Evolutionary conservation across 495 filamentous ascomycete genomes (phyloP).

Genomic region (Talaromyces adpressus): DNA sequence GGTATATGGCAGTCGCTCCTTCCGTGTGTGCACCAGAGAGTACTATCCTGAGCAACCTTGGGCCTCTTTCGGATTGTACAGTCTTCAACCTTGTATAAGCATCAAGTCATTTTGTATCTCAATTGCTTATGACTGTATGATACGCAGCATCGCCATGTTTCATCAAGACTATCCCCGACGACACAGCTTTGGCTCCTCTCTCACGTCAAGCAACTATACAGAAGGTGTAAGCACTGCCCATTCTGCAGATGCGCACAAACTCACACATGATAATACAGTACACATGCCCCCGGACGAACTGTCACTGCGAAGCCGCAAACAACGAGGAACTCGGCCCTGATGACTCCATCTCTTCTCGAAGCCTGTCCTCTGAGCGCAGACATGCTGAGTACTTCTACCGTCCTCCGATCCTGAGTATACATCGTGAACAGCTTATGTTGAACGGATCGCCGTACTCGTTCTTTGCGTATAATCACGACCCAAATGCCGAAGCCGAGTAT

Average conservation of each 20-base stretch:
- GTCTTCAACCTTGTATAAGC: neutral
- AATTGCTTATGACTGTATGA: constrained; percentile 13
- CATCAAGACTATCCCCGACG: neutral
- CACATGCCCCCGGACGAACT: neutral
- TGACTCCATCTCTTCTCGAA: neutral
- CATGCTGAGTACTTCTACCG: constrained; percentile 25
- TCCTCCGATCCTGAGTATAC: constrained; percentile 21
- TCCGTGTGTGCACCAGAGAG: neutral
- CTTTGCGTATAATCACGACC: constrained; percentile 2
- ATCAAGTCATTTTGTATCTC: neutral
- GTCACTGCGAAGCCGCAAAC: constrained; percentile 7
- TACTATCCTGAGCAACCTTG: neutral
- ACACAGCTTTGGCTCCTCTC: constrained; percentile 4
- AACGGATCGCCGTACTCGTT: neutral
- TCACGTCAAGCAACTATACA: constrained; percentile 4
- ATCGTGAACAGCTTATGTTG: neutral
- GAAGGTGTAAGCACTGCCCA: neutral
- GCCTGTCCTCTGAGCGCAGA: constrained; percentile 12
- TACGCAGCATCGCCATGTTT: constrained; percentile 2
- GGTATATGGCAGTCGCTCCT: neutral
- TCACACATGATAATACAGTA: neutral
- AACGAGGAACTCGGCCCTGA: neutral
- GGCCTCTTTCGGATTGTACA: neutral
- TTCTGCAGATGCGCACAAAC: neutral
- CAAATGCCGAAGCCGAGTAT: constrained; percentile 5